Evolutionary conservation across 257 asterid genomes (phyloP).

Genomic region (Gardenia jasminoides): DNA sequence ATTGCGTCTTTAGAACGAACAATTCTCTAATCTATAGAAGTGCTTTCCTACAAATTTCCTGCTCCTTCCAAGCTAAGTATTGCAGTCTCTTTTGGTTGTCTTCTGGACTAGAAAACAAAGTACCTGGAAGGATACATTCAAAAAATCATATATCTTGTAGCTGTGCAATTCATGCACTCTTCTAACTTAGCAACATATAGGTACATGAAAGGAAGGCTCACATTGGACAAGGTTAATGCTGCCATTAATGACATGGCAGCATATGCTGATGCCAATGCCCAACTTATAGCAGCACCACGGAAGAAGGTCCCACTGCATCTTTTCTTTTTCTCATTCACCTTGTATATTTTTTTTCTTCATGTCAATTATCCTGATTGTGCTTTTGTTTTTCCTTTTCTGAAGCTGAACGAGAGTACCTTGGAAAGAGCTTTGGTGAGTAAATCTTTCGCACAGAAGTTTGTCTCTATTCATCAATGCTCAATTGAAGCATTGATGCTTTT

Average conservation of each 20-base stretch:
- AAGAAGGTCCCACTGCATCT: slow-evolving; percentile 47
- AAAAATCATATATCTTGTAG: background rate
- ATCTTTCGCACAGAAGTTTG: background rate
- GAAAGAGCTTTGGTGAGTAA: slow-evolving; percentile 84
- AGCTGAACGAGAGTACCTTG: slow-evolving; percentile 75
- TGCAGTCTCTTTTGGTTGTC: background rate
- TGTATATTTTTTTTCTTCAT: background rate
- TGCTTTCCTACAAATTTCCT: background rate
- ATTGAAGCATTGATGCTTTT: background rate
- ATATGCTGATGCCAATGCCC: slow-evolving; percentile 88
- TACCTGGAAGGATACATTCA: background rate
- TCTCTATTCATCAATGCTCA: background rate
- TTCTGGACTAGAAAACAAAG: background rate
- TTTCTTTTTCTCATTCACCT: background rate
- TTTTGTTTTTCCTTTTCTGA: slow-evolving; percentile 32
- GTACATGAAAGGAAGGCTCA: slow-evolving; percentile 95
- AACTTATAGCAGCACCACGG: slow-evolving; percentile 79
- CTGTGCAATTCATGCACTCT: background rate
- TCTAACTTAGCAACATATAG: slow-evolving; percentile 41
- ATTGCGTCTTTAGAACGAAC: background rate
- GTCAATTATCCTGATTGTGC: slow-evolving; percentile 23
- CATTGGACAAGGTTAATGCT: slow-evolving; percentile 85
- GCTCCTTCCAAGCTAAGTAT: background rate
- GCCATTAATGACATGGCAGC: slow-evolving; percentile 83
- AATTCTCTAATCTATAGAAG: background rate